Base-by-base conservation (phyloP, 306 rosid species). In the Cyclanthera cordifolia region DNA sequence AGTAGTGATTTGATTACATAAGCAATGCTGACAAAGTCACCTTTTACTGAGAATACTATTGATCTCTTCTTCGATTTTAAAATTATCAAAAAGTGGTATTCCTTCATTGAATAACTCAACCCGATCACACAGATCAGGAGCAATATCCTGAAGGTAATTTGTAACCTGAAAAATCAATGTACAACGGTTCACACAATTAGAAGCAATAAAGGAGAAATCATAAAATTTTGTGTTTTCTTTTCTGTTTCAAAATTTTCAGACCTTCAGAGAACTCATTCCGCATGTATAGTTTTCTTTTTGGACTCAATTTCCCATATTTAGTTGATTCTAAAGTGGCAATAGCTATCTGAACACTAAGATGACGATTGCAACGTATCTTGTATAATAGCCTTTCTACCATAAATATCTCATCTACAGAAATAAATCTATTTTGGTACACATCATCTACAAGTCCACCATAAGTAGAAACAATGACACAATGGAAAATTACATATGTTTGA, bases 61-160 rank as follows among this genome's bases (percentile, higher is more conserved):
- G 78, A 90, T 85, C 84, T 90, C 99, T 46, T 85, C 96, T 82
- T 93, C 99, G 68, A 93, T 83, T 76, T 90, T 83, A 73, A 81
- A 93, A 80, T 83, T 85, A 80, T 88, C 95, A 13, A 93, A 93
- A 77, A 93, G 95, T 28, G 99, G 96, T 75, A 81, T 75, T 72
- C 82, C 83, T 83, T 80, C 88, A 51, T 85, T 74, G 67, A 82
- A 78, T 54, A 90, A 81, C 77, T 90, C 96, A 61, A 93, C 94
- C 66, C 91, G 88, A 75, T 87, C 95, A 78, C 94, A 93, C 41
- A 93, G 96, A 80, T 87, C 83, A 50, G 99, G 96, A 47, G 99
- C 95, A 67, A 93, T 93, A 20, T 93, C 99, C 88, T 90, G 99
- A 72, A 93, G 99, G 87, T 93, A 93, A 79, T 77, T 93, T 49